These are phyloP conservation scores for Fomitopsis palustris DNA, from an alignment of 1,284 basidiomycete species.

Conservation along the genomic window DNA sequence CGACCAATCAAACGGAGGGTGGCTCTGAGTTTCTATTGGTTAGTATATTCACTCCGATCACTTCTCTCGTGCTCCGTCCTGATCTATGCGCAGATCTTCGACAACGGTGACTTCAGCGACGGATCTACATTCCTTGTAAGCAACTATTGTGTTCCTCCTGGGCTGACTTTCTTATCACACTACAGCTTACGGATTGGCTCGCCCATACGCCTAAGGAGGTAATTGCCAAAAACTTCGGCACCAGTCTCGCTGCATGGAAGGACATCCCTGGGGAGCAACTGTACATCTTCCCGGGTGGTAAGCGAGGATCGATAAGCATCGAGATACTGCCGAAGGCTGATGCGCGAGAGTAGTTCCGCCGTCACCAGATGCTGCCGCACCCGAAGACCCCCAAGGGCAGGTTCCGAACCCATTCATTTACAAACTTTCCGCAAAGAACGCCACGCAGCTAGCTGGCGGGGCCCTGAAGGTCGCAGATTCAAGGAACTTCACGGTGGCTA, in stretches of 20 bases:
- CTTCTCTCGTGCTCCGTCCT: neutral
- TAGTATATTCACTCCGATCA: neutral
- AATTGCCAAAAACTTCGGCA: conserved; percentile 69
- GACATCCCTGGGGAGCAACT: conserved; percentile 56
- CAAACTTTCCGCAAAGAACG: conserved; percentile 47
- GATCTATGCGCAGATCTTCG: conserved; percentile 46
- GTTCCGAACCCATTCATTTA: conserved; percentile 55
- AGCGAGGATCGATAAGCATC: conserved; percentile 14
- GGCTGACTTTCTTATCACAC: neutral
- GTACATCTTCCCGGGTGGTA: conserved; percentile 65
- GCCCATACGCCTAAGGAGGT: conserved; percentile 62
- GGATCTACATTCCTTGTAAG: conserved; percentile 62
- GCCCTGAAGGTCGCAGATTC: conserved; percentile 63
- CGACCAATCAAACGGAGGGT: conserved; percentile 47
- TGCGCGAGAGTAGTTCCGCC: conserved; percentile 23
- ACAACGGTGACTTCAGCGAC: conserved; percentile 63
- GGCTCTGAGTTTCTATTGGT: conserved; percentile 33
- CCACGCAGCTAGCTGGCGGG: conserved; percentile 54
- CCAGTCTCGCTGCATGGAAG: conserved; percentile 48
- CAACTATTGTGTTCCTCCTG: neutral
- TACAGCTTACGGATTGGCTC: conserved; percentile 61
- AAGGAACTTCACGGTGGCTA: conserved; percentile 46
- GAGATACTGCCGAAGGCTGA: neutral
- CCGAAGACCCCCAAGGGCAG: conserved; percentile 48
- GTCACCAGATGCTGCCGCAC: conserved; percentile 36